phyloP scores from a whole-genome alignment of 352 stramenopile species.

The Phytophthora ramorum region DNA sequence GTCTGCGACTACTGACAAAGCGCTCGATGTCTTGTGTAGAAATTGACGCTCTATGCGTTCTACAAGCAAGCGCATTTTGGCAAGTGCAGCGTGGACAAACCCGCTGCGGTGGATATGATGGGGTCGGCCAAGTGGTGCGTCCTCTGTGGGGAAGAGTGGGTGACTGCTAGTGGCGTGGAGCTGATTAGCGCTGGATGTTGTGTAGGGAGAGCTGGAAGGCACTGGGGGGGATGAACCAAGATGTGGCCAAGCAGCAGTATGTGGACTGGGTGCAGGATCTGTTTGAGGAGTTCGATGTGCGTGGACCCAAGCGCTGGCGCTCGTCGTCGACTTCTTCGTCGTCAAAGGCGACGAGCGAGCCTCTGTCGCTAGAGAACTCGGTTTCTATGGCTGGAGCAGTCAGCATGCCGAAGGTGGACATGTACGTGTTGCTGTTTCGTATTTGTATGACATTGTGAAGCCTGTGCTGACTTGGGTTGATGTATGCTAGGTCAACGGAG shows the following conservation, averaged over 20 bases:
- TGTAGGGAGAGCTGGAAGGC: constrained; percentile 74
- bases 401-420: constrained; percentile 76
- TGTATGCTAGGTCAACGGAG: constrained; percentile 57
- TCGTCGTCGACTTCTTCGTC: constrained; percentile 20
- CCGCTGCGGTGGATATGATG: constrained; percentile 72
- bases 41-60: constrained; percentile 80
- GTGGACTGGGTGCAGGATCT: constrained; percentile 72
- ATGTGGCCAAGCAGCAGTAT: constrained; percentile 74
- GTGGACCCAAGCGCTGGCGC: constrained; percentile 33
- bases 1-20: constrained; percentile 20
- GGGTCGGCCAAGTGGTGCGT: constrained; percentile 74
- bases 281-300: constrained; percentile 74
- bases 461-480: background rate
- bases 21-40: constrained; percentile 38
- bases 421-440: constrained; percentile 39
- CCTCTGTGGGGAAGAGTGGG: background rate
- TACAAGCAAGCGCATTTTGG: constrained; percentile 83
- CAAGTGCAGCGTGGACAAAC: constrained; percentile 59
- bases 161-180: background rate
- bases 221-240: constrained; percentile 58
- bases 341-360: constrained; percentile 36
- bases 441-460: too few species aligned
- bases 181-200: background rate
- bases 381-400: constrained; percentile 65
- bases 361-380: constrained; percentile 37